These are phyloP conservation scores for Aspergillus pseudonomiae DNA, from an alignment of 2,329 filamentous ascomycete species.

Conservation along the genomic window DNA sequence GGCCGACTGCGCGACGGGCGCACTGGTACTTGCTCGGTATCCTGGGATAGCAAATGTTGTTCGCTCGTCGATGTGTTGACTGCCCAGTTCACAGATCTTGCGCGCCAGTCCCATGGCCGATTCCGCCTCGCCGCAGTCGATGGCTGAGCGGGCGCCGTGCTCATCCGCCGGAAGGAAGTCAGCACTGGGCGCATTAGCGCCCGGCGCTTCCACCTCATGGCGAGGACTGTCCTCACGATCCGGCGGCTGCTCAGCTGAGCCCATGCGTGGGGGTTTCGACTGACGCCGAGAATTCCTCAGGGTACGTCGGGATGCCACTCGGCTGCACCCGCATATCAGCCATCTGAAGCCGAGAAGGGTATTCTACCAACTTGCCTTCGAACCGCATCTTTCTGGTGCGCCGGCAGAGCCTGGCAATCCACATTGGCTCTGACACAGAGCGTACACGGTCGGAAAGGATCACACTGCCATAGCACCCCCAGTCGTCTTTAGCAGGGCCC, in stretches of 20 bases:
- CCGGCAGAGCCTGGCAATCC: conserved; percentile 19
- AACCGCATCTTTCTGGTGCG: conserved; percentile 5
- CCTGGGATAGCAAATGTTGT: conserved; percentile 41
- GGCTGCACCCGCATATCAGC: not conserved
- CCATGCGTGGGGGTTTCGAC: not conserved
- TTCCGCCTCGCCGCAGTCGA: conserved; percentile 34
- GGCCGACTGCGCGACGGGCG: conserved; percentile 2
- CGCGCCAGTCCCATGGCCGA: conserved; percentile 41
- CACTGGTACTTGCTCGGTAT: conserved; percentile 23
- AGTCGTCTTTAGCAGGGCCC: not conserved
- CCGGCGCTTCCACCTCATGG: not conserved
- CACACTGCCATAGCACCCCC: conserved; percentile 29
- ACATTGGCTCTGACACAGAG: conserved; percentile 35
- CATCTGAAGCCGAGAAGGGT: not conserved
- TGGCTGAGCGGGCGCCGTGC: conserved; percentile 4
- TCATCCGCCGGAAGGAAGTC: not conserved
- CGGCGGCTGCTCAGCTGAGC: not conserved
- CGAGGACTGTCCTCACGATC: not conserved
- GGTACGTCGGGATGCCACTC: not conserved
- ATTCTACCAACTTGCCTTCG: conserved; percentile 15
- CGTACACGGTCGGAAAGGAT: conserved; percentile 37
- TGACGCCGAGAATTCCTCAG: not conserved
- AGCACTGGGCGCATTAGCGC: not conserved
- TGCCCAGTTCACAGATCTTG: conserved; percentile 33
- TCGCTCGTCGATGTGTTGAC: conserved; percentile 31